A percentile compares a stretch with the other conserved stretches of the same genome.
Conservation (phyloP, 306 rosid genomes). For the Glycine latifolia region DNA sequence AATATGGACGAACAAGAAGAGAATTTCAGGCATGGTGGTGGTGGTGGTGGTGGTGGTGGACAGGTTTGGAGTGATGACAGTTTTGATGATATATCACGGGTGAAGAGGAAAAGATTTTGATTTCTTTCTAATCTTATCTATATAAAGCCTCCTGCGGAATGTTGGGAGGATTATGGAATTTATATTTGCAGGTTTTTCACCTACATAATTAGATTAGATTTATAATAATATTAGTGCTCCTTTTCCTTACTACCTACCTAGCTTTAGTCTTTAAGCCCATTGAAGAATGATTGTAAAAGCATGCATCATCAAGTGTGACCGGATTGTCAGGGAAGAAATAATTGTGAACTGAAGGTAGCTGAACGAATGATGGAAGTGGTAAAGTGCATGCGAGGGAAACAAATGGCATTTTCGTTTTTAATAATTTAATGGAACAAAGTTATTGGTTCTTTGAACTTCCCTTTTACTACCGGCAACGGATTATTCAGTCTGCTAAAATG, state of each 20-base stretch:
- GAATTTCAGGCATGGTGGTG: conserved; percentile 69
- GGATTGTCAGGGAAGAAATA: neutral
- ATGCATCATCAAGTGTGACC: no score
- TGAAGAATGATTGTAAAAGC: conserved; percentile 32
- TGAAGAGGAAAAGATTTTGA: conserved; percentile 81
- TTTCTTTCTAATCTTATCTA: neutral
- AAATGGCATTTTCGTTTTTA: neutral
- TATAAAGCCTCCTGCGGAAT: conserved; percentile 30
- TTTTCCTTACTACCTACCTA: conserved; percentile 20
- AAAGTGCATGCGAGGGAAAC: neutral
- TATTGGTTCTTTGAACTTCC: neutral
- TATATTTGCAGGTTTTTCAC: conserved; percentile 43
- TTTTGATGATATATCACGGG: conserved; percentile 72
- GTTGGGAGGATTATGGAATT: conserved; percentile 36
- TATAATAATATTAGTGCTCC: conserved; percentile 31
- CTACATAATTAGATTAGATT: conserved; percentile 45
- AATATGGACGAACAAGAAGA: conserved; percentile 77
- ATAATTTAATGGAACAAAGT: conserved; percentile 7
- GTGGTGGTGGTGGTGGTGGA: conserved; percentile 13
- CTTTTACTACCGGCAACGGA: neutral
- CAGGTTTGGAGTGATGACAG: conserved; percentile 77
- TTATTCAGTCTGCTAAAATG: neutral
- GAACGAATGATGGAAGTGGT: neutral
- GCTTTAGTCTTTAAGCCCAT: conserved; percentile 32
- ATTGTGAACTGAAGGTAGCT: conserved; percentile 29